Evolutionary conservation across 371 early-diverging fungal species (phyloP).

Genomic region (Rhizopus delemar): DNA sequence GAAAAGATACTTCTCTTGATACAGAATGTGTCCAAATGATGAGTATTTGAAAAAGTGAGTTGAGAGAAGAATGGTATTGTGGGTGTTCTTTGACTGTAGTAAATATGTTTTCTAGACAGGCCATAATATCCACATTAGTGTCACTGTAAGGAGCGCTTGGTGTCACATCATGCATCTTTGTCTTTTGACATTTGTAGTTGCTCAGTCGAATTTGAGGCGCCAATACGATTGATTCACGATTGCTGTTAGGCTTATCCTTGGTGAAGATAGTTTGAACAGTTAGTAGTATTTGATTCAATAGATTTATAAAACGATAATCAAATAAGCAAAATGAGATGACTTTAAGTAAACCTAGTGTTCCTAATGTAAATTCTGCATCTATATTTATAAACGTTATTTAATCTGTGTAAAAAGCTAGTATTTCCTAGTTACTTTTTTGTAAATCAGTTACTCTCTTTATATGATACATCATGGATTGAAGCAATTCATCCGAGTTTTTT

Average conservation of each 20-base stretch:
- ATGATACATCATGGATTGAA: conserved; percentile 60
- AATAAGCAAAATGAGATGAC: conserved; percentile 11
- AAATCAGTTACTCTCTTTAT: background rate
- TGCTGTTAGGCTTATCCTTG: no score
- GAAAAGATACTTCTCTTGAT: conserved; percentile 11
- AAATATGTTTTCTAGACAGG: conserved; percentile 7
- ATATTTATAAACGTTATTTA: background rate
- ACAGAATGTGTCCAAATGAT: conserved; percentile 37
- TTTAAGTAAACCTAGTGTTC: background rate
- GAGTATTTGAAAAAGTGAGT: conserved; percentile 29
- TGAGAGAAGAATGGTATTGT: conserved; percentile 45
- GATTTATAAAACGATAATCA: conserved; percentile 8
- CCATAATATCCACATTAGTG: background rate
- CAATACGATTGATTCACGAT: no score
- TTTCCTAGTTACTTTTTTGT: background rate
- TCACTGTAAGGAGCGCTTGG: background rate
- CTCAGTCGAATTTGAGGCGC: no score
- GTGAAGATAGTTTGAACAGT: conserved; percentile 1
- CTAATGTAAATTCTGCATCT: background rate
- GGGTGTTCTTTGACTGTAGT: conserved; percentile 36
- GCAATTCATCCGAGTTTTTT: conserved; percentile 60
- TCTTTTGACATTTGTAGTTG: background rate
- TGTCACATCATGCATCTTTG: background rate
- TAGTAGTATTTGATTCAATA: conserved; percentile 7
- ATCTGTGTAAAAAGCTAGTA: background rate